Evolutionary conservation across 2,329 filamentous ascomycete genomes (phyloP).

Genomic region (Colletotrichum musicola): DNA sequence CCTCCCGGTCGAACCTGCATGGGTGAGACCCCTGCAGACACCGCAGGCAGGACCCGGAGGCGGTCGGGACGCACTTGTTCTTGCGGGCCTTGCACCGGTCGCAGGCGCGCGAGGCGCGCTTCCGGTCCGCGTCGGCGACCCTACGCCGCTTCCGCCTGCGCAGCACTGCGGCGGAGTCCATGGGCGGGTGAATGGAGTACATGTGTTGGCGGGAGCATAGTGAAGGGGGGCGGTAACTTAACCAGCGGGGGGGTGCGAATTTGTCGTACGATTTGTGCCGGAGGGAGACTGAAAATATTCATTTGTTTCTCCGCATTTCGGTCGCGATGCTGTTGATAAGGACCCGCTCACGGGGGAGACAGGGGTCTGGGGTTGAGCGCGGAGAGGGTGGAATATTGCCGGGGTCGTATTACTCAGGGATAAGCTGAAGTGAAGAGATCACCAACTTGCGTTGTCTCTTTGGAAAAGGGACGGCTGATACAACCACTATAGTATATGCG

Average conservation of each 20-base stretch:
- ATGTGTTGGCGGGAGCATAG: background rate
- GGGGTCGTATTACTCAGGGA: too few relatives aligned
- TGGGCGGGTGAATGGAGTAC: background rate
- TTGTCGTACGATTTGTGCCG: background rate
- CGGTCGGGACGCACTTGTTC: slow-evolving; percentile 49
- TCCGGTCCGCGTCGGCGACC: slow-evolving; percentile 50
- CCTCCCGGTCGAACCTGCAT: slow-evolving; percentile 41
- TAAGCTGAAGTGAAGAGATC: too few relatives aligned
- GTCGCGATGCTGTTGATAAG: background rate
- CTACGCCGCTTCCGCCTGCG: slow-evolving; percentile 41
- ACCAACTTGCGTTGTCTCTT: too few relatives aligned
- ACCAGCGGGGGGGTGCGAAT: background rate
- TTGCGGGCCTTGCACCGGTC: slow-evolving; percentile 51
- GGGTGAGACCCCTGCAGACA: slow-evolving; percentile 43
- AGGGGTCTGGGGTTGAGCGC: slow-evolving; percentile 9
- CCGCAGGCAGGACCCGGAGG: slow-evolving; percentile 45
- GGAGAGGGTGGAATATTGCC: background rate
- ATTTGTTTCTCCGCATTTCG: slow-evolving; percentile 14
- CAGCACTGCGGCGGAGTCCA: slow-evolving; percentile 17
- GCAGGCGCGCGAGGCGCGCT: slow-evolving; percentile 50
- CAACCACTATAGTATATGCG: too few relatives aligned
- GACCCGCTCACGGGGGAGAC: background rate
- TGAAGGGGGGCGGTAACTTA: background rate
- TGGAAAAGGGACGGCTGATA: too few relatives aligned
- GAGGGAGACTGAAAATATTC: background rate